These are phyloP conservation scores for Cytospora piceicola DNA, from an alignment of 2,329 filamentous ascomycete genomes.

Conservation along the genomic window DNA sequence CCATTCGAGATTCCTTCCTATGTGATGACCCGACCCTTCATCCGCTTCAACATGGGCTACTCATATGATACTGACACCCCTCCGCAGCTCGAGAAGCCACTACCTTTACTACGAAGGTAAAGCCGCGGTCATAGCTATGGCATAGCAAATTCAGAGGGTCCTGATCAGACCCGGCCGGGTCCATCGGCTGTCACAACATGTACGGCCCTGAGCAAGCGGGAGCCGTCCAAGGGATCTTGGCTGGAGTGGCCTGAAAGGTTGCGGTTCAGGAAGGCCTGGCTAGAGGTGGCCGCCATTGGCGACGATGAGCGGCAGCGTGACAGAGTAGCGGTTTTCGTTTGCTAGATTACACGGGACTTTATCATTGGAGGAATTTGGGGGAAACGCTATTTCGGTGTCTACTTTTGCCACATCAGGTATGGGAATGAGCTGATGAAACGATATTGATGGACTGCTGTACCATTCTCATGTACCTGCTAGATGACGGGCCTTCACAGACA, in stretches of 20 bases:
- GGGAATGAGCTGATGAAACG: neutral
- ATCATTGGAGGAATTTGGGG: too few relatives aligned
- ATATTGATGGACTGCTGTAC: neutral
- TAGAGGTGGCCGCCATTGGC: neutral
- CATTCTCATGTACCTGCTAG: slow-evolving; percentile 2
- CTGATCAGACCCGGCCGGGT: neutral
- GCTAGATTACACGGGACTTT: neutral
- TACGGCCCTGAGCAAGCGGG: neutral
- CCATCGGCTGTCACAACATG: neutral
- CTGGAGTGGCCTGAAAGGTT: neutral
- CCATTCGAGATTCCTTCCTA: too few relatives aligned
- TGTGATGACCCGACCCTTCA: neutral
- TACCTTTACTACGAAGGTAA: neutral
- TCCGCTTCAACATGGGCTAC: too few relatives aligned
- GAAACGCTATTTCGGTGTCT: neutral
- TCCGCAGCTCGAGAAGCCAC: neutral
- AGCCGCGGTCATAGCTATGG: neutral
- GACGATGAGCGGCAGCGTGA: neutral
- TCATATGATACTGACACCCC: neutral
- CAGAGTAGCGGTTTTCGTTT: neutral
- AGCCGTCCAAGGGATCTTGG: too few relatives aligned
- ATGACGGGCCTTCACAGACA: neutral
- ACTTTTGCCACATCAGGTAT: neutral
- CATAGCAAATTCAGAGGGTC: neutral
- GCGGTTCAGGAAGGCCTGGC: neutral